Evolutionary conservation across 768 basidiomycete genomes (phyloP), one percentile per base, ranked within the genome.

Genomic region (Rhodotorula graminis): DNA sequence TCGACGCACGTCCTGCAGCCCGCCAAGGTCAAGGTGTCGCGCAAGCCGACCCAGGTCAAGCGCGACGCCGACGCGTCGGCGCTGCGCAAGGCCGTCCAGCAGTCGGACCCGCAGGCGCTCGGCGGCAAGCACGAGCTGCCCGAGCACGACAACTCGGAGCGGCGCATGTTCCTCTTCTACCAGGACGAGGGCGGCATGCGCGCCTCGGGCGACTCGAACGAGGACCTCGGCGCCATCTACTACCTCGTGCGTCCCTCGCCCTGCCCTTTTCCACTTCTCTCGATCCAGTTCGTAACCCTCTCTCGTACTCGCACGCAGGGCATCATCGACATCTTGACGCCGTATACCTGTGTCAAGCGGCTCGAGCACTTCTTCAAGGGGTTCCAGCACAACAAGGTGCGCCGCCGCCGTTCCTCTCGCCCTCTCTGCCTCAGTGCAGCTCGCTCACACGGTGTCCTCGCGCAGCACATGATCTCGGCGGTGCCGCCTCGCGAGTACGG

Each of bases 321-420:
- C 33, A 86, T 99, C 65, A 99, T 99, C 78, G 96, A 99, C 81
- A 98, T 97, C 75, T 82, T 94, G 71, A 98, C 96, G 37, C 95
- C 94, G 4, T 99, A 92, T 80, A 86, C 84, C 29, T 76, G 80
- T 29, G 71, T 85, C 71, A 99, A 99, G 85, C 87, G 87, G 80
- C 66, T 89, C 29, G 96, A 99, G 81, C 89, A 91, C 81, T 83
- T 92, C 69, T 98, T 92, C 91, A 95, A 96, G 83, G 91, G 93
- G 40, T 81, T 96, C 77, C 85, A 85, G 19, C 89, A 90, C 47
- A 93, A 96, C 83, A 83, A 90, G 77, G 94, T 96, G 77, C 80
- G 92, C 87, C 29, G 23, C 50, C 25, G 50, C 10, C 9, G 67
- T 50, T 42, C 61, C 16, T 70, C 37, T 79, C 23, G 10, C 14